Evolutionary conservation across 495 filamentous ascomycete genomes (phyloP).

Genomic region (Parmelia sp.): DNA sequence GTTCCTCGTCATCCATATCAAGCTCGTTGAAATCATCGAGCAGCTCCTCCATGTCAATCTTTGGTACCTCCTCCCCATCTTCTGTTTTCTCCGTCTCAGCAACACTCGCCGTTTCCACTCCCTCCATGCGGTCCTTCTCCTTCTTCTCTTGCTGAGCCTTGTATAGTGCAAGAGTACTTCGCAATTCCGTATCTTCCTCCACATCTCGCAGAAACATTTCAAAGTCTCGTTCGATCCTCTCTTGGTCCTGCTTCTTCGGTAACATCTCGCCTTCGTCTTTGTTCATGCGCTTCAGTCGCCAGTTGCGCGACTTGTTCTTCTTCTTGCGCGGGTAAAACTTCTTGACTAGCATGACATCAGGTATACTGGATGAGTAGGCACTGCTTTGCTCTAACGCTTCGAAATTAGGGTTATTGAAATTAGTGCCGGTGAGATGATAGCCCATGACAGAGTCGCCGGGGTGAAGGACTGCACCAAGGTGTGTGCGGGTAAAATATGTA

Average conservation of each 20-base stretch:
- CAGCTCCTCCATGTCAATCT: slow-evolving; percentile 76
- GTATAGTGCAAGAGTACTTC: slow-evolving; percentile 77
- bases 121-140: slow-evolving; percentile 38
- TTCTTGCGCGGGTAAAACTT: slow-evolving; percentile 85
- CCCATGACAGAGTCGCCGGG: slow-evolving; percentile 88
- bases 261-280: slow-evolving; percentile 77
- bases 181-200: slow-evolving; percentile 87
- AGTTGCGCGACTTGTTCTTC: slow-evolving; percentile 76
- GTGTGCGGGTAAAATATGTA: slow-evolving; percentile 81
- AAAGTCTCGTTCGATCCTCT: slow-evolving; percentile 80
- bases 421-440: slow-evolving; percentile 78
- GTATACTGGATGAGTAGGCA: slow-evolving; percentile 66
- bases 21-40: slow-evolving; percentile 86
- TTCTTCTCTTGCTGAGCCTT: slow-evolving; percentile 52
- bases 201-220: slow-evolving; percentile 96
- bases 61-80: slow-evolving; percentile 60
- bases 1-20: slow-evolving; percentile 50
- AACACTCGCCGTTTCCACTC: slow-evolving; percentile 52
- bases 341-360: slow-evolving; percentile 92
- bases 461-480: slow-evolving; percentile 80
- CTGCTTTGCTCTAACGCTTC: slow-evolving; percentile 69
- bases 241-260: slow-evolving; percentile 72
- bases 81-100: slow-evolving; percentile 56
- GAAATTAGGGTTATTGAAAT: slow-evolving; percentile 82
- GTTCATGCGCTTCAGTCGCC: slow-evolving; percentile 90